Evolutionary conservation across 768 basidiomycete genomes (phyloP).

Genomic region (Plicaturopsis crispa): DNA sequence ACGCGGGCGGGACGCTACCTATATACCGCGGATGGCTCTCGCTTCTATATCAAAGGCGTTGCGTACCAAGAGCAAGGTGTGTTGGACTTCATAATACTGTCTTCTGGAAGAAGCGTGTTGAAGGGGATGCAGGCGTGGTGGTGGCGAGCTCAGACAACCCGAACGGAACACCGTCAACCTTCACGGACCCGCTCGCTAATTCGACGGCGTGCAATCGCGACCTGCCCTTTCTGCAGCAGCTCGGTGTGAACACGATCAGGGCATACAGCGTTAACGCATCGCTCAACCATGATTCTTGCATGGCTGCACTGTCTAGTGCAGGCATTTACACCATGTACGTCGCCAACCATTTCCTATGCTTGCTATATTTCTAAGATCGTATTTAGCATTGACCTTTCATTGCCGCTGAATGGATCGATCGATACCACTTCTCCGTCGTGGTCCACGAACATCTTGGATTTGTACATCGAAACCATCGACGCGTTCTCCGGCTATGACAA

Average conservation of each 20-base stretch:
- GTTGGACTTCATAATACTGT: conserved; percentile 26
- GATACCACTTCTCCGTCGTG: conserved; percentile 67
- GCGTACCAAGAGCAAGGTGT: neutral
- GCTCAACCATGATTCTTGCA: conserved; percentile 82
- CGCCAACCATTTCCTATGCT: neutral
- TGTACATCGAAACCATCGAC: conserved; percentile 73
- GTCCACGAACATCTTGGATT: conserved; percentile 73
- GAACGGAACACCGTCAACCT: conserved; percentile 41
- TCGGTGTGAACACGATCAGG: conserved; percentile 76
- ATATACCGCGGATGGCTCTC: conserved; percentile 51
- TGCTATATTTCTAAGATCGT: conserved; percentile 2
- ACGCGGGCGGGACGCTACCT: conserved; percentile 73
- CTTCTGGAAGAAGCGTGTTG: neutral
- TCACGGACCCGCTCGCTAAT: conserved; percentile 18
- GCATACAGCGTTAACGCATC: conserved; percentile 83
- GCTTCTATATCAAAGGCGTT: neutral
- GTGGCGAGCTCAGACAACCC: conserved; percentile 10
- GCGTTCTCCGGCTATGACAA: conserved; percentile 84
- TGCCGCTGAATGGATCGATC: conserved; percentile 83
- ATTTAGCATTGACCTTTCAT: conserved; percentile 73
- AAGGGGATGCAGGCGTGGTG: conserved; percentile 4
- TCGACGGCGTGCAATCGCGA: conserved; percentile 67
- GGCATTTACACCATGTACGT: conserved; percentile 88
- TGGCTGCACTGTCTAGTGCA: conserved; percentile 66
- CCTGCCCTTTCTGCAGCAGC: conserved; percentile 64